These are phyloP conservation scores for Boletellus deceptivus DNA, from an alignment of 1,284 basidiomycete genomes.

Conservation along the genomic window DNA sequence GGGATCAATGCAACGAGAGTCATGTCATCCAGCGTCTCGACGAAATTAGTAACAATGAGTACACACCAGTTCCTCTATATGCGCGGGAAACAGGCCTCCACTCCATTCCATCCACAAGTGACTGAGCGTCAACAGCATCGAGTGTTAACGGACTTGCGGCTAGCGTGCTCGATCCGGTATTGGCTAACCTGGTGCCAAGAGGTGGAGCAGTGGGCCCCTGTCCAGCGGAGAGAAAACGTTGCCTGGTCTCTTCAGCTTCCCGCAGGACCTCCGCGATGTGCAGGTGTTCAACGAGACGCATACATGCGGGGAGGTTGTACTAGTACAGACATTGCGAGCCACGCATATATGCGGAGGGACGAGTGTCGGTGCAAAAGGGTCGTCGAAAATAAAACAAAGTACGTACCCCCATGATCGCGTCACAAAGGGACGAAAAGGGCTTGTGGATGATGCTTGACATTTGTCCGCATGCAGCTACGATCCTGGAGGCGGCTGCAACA, in stretches of 20 bases:
- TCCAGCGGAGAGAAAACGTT: neutral
- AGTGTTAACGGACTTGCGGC: neutral
- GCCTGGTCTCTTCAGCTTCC: conserved; percentile 44
- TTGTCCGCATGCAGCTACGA: conserved; percentile 68
- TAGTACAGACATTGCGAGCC: conserved; percentile 21
- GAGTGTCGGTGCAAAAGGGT: conserved; percentile 2
- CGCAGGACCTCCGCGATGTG: conserved; percentile 66
- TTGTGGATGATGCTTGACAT: conserved; percentile 58
- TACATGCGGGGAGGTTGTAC: conserved; percentile 70
- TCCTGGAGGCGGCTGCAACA: conserved; percentile 54
- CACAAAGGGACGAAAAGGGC: conserved; percentile 66
- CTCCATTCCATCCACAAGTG: neutral
- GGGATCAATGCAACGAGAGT: neutral
- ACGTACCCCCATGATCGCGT: conserved; percentile 63
- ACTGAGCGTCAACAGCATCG: neutral
- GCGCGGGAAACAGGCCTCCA: neutral
- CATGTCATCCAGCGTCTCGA: neutral
- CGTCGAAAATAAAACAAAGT: neutral
- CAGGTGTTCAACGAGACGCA: conserved; percentile 65
- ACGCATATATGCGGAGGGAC: conserved; percentile 13
- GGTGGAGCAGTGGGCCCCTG: neutral
- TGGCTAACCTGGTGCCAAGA: neutral
- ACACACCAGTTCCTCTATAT: conserved; percentile 9
- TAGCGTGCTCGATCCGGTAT: neutral
- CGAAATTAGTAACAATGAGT: neutral